Evolutionary conservation across 1,284 basidiomycete species (phyloP).

Genomic region (Apiotrichum laibachii): DNA sequence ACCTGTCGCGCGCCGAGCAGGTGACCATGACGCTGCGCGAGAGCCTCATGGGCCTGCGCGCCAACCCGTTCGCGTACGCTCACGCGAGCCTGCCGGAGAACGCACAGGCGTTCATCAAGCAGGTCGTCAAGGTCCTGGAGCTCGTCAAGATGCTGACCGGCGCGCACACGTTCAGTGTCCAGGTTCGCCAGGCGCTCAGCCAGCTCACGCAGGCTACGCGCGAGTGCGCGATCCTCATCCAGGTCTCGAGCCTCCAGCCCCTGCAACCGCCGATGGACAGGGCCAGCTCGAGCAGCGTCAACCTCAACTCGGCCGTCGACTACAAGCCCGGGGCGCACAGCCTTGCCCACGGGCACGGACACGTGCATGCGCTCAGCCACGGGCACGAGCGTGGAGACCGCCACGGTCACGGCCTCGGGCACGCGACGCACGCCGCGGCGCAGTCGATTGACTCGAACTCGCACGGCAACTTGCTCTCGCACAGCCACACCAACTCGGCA

Average conservation of each 20-base stretch:
- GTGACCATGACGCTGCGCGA: constrained; percentile 40
- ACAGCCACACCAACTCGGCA: no score
- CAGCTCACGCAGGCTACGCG: constrained; percentile 53
- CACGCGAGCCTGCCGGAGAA: constrained; percentile 37
- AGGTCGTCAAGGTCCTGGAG: constrained; percentile 53
- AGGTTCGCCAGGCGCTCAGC: constrained; percentile 44
- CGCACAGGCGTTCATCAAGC: constrained; percentile 48
- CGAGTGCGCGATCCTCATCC: constrained; percentile 53
- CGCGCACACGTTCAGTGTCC: constrained; percentile 40
- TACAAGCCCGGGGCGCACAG: not conserved
- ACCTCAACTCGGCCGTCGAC: not conserved
- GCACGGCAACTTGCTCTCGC: no score
- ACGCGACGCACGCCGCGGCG: no score
- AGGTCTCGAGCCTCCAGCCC: constrained; percentile 47
- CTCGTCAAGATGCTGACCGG: constrained; percentile 49
- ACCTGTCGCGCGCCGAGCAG: constrained; percentile 44
- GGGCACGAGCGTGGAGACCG: no score
- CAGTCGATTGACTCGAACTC: no score
- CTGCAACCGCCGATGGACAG: constrained; percentile 25
- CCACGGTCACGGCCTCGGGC: no score
- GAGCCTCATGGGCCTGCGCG: constrained; percentile 42
- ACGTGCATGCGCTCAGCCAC: no score
- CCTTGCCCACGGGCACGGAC: no score
- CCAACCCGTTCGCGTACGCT: constrained; percentile 32
- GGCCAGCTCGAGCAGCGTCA: not conserved